These are phyloP conservation scores for Blastocystis sp. DNA, from an alignment of 352 stramenopile genomes.

Conservation along the genomic window DNA sequence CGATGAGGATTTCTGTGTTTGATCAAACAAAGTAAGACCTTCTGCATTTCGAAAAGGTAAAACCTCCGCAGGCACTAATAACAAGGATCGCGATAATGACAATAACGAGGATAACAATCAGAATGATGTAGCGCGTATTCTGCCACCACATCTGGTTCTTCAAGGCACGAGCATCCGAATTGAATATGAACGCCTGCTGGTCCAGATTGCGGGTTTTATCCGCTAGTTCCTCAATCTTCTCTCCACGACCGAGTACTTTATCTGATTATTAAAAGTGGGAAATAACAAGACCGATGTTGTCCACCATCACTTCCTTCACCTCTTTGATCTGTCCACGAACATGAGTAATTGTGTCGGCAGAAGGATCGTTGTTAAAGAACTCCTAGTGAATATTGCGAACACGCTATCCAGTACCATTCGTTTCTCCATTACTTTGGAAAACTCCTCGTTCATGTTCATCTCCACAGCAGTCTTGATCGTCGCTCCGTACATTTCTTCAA, in stretches of 20 bases:
- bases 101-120: conserved; percentile 54
- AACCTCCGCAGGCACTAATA: conserved; percentile 10
- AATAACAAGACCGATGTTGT: conserved; percentile 35
- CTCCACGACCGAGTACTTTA: conserved; percentile 55
- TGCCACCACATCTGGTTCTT: conserved; percentile 64
- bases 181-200: conserved; percentile 60
- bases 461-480: conserved; percentile 59
- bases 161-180: conserved; percentile 32
- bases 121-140: conserved; percentile 27
- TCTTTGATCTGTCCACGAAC: conserved; percentile 62
- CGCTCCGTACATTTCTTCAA: conserved; percentile 60
- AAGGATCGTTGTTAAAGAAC: conserved; percentile 62
- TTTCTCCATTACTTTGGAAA: conserved; percentile 63
- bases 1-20: conserved; percentile 38
- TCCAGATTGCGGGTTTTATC: conserved; percentile 61
- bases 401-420: conserved; percentile 5
- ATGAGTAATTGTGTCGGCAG: conserved; percentile 53
- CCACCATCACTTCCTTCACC: conserved; percentile 63
- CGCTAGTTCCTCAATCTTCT: conserved; percentile 54
- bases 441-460: conserved; percentile 62
- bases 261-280: neutral
- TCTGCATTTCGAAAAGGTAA: conserved; percentile 13
- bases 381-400: neutral
- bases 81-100: conserved; percentile 39
- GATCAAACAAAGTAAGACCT: conserved; percentile 17